Conservation (phyloP, 805 yeast species). For the Torulaspora microellipsoides region DNA sequence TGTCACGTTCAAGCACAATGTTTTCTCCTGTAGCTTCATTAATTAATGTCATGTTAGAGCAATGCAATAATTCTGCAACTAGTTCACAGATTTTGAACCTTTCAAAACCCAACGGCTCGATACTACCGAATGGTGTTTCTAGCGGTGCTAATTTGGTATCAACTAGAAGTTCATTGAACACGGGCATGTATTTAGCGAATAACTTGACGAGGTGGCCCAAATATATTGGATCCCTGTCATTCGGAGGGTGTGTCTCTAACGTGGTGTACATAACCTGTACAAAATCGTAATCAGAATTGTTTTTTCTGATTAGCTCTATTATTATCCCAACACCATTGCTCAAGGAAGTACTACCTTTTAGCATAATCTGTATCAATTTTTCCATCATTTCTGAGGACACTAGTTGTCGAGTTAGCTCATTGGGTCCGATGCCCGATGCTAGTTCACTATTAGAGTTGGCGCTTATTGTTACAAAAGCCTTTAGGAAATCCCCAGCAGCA, state of each 20-base stretch:
- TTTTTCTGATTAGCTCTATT: constrained; percentile 90
- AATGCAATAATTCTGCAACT: constrained; percentile 89
- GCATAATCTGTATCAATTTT: constrained; percentile 69
- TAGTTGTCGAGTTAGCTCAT: constrained; percentile 84
- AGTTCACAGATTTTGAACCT: constrained; percentile 89
- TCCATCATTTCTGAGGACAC: constrained; percentile 70
- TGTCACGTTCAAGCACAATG: constrained; percentile 66
- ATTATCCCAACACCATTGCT: constrained; percentile 93
- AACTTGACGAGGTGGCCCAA: constrained; percentile 78
- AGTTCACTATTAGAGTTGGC: constrained; percentile 87
- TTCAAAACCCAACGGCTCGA: constrained; percentile 87
- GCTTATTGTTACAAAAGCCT: constrained; percentile 89
- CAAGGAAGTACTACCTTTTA: constrained; percentile 78
- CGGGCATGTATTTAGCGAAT: constrained; percentile 68
- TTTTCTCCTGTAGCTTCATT: constrained; percentile 72
- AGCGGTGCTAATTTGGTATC: constrained; percentile 36
- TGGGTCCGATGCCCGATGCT: constrained; percentile 91
- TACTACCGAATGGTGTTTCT: constrained; percentile 45
- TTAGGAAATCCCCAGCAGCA: constrained; percentile 92
- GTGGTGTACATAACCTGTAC: constrained; percentile 81
- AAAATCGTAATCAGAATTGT: constrained; percentile 91
- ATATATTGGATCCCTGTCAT: constrained; percentile 87
- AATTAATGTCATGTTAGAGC: constrained; percentile 89
- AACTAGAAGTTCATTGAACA: constrained; percentile 57
- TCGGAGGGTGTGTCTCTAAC: constrained; percentile 86